Percentiles rank a stretch among this genome's conserved stretches.
phyloP scores from a whole-genome alignment of 2,329 filamentous ascomycete genomes.

The Thielaviopsis populi region DNA sequence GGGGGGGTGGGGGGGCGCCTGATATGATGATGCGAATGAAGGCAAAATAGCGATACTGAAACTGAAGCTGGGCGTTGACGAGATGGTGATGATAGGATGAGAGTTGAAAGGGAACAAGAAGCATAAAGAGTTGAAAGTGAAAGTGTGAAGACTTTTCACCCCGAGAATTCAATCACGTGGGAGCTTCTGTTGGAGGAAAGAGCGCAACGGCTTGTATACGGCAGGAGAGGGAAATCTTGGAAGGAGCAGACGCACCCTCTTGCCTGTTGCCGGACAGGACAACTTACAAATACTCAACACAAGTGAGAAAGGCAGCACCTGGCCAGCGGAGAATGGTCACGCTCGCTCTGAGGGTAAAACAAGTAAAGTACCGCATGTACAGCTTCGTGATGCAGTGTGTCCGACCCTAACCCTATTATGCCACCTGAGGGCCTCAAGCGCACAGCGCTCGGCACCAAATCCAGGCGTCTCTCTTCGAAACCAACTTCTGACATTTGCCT shows the following conservation, averaged over 20 bases:
- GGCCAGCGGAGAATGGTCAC: no score
- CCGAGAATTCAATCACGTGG: neutral
- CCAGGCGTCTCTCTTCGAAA: constrained; percentile 11
- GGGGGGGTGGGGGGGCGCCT: neutral
- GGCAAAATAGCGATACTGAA: neutral
- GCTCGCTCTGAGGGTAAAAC: no score
- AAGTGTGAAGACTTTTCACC: neutral
- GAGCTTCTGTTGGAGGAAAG: neutral
- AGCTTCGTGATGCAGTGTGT: neutral
- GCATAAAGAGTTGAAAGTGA: neutral
- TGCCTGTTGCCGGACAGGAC: neutral
- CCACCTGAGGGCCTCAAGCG: neutral
- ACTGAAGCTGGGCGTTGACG: neutral
- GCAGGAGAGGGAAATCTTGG: neutral
- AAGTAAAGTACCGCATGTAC: neutral
- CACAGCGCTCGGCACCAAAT: neutral
- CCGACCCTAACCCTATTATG: neutral
- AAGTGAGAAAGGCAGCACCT: neutral
- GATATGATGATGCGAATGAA: neutral
- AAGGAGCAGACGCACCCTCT: neutral
- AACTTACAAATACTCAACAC: neutral
- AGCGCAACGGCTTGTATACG: neutral
- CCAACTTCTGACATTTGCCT: constrained; percentile 9
- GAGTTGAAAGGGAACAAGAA: neutral
- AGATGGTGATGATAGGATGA: constrained; percentile 24